phyloP scores from a whole-genome alignment of 345 rosid species.

The Camelina laxa region DNA sequence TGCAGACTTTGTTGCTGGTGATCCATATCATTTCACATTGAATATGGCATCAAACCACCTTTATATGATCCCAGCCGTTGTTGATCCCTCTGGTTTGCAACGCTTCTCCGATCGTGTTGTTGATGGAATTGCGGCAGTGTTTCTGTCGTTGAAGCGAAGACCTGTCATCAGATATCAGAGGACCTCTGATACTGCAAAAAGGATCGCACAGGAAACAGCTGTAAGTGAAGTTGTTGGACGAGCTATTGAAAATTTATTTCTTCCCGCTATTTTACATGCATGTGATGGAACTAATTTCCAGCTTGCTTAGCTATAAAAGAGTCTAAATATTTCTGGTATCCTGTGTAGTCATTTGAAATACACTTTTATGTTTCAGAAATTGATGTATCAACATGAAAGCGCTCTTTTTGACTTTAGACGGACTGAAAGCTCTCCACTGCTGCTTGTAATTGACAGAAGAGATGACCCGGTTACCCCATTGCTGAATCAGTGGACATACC shows the following conservation, averaged over 20 bases:
- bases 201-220: constrained; percentile 93
- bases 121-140: constrained; percentile 86
- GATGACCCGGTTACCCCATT: constrained; percentile 97
- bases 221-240: constrained; percentile 54
- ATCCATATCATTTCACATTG: constrained; percentile 87
- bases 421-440: constrained; percentile 82
- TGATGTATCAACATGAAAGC: constrained; percentile 99
- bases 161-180: constrained; percentile 94
- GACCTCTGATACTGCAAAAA: constrained; percentile 93
- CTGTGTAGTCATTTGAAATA: constrained; percentile 21
- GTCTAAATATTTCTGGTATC: neutral
- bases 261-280: constrained; percentile 7
- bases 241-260: constrained; percentile 14
- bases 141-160: constrained; percentile 86
- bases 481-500: constrained; percentile 98
- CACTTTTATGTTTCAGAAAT: constrained; percentile 61
- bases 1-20: constrained; percentile 91
- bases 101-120: constrained; percentile 80
- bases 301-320: constrained; percentile 3
- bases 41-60: constrained; percentile 79
- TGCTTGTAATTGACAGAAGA: constrained; percentile 89
- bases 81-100: constrained; percentile 92
- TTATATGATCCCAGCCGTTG: constrained; percentile 96
- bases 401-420: constrained; percentile 96
- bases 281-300: neutral